Evolutionary conservation across 208 protist genomes (phyloP).

Genomic region (Herpetomonas muscarum): DNA sequence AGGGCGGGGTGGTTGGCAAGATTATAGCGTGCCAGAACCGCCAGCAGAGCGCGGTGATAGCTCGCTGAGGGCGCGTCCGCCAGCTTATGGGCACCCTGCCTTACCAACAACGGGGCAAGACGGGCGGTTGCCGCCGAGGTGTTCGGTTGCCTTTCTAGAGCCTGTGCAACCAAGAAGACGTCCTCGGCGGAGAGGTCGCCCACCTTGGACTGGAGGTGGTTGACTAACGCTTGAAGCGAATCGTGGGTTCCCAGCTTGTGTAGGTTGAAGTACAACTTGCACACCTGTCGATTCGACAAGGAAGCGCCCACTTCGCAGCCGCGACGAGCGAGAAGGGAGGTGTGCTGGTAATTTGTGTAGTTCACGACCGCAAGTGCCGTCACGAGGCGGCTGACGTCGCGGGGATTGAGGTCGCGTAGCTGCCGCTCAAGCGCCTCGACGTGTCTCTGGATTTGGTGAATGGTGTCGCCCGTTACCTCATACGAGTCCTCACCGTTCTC

Average conservation of each 20-base stretch:
- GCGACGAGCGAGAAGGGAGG: slow-evolving; percentile 55
- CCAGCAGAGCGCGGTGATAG: slow-evolving; percentile 67
- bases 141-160: slow-evolving; percentile 62
- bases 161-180: slow-evolving; percentile 43
- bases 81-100: slow-evolving; percentile 31
- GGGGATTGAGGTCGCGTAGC: slow-evolving; percentile 46
- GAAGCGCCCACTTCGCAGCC: slow-evolving; percentile 68
- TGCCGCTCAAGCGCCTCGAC: slow-evolving; percentile 18
- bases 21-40: slow-evolving; percentile 62
- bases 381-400: slow-evolving; percentile 41
- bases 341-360: slow-evolving; percentile 72
- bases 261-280: slow-evolving; percentile 72
- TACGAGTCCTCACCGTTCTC: not conserved
- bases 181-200: slow-evolving; percentile 39
- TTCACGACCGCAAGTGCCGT: slow-evolving; percentile 49
- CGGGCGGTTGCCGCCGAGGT: slow-evolving; percentile 49
- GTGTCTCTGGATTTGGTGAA: not conserved
- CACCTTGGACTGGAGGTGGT: slow-evolving; percentile 43
- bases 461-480: not conserved
- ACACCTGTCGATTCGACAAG: slow-evolving; percentile 38
- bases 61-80: slow-evolving; percentile 19
- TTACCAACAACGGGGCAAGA: slow-evolving; percentile 38
- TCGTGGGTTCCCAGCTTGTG: slow-evolving; percentile 69
- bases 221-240: slow-evolving; percentile 70
- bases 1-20: slow-evolving; percentile 22